Evolutionary conservation across 2,329 filamentous ascomycete genomes (phyloP).

Genomic region (Trichophyton mentagrophytes): DNA sequence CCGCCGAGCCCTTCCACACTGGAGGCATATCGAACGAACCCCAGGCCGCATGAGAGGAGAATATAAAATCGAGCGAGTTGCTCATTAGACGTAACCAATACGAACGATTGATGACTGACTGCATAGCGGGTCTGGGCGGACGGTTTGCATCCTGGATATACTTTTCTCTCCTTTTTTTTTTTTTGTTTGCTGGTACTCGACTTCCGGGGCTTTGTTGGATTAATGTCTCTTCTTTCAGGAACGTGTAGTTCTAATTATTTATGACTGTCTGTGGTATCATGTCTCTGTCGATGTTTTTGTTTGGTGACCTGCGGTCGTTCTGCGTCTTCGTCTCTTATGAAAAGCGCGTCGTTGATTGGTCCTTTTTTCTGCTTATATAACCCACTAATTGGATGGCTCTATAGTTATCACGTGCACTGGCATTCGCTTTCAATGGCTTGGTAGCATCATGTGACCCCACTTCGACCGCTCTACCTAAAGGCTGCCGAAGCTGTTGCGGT

Average conservation of each 20-base stretch:
- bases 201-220: constrained; percentile 4
- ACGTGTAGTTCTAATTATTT: constrained; percentile 16
- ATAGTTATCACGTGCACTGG: too few species aligned
- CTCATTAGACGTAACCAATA: constrained; percentile 20
- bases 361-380: background rate
- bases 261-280: constrained; percentile 11
- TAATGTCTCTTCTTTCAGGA: constrained; percentile 20
- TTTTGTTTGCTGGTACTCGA: constrained; percentile 14
- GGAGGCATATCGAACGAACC: constrained; percentile 3
- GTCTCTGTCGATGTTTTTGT: background rate
- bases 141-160: constrained; percentile 1
- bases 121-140: constrained; percentile 28
- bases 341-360: background rate
- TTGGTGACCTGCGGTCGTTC: background rate
- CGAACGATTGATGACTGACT: constrained; percentile 19
- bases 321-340: background rate
- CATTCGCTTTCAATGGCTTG: too few species aligned
- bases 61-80: constrained; percentile 14
- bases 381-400: too few species aligned
- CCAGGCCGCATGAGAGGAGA: constrained; percentile 4
- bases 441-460: too few species aligned
- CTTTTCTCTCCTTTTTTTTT: too few species aligned
- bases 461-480: too few species aligned
- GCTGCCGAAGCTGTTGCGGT: too few species aligned
- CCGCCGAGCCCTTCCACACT: background rate